Evolutionary conservation across 2,329 filamentous ascomycete genomes (phyloP).

Genomic region (Lecanosticta acicola): DNA sequence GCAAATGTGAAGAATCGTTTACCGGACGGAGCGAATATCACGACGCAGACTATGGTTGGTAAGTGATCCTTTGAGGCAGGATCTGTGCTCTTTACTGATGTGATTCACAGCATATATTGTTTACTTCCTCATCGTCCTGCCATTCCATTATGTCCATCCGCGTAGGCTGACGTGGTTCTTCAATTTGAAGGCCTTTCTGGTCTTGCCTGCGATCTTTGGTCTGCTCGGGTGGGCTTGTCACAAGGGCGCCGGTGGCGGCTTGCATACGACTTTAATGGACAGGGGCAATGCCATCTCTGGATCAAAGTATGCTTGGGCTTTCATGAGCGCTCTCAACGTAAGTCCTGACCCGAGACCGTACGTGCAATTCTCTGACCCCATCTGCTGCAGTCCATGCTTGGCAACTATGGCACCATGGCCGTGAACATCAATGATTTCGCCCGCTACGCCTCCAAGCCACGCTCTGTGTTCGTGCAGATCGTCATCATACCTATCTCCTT

Average conservation of each 20-base stretch:
- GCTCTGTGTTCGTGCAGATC: slow-evolving; percentile 18
- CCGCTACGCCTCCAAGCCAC: slow-evolving; percentile 14
- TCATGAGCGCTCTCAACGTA: slow-evolving; percentile 28
- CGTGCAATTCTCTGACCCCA: neutral
- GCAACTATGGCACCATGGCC: slow-evolving; percentile 24
- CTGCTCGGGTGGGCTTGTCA: slow-evolving; percentile 18
- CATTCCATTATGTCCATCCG: slow-evolving; percentile 22
- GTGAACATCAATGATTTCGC: slow-evolving; percentile 24
- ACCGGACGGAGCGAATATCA: slow-evolving; percentile 20
- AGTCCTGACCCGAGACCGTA: neutral
- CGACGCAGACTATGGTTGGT: slow-evolving; percentile 17
- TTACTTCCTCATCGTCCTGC: slow-evolving; percentile 20
- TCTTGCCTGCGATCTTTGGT: slow-evolving; percentile 20
- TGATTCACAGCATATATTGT: slow-evolving; percentile 14
- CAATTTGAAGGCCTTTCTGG: slow-evolving; percentile 17
- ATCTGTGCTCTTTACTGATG: neutral
- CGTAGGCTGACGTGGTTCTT: slow-evolving; percentile 22
- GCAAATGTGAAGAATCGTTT: slow-evolving; percentile 14
- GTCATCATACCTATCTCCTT: slow-evolving; percentile 24
- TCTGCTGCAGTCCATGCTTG: slow-evolving; percentile 16
- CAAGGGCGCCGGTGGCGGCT: slow-evolving; percentile 15
- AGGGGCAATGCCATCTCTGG: slow-evolving; percentile 22
- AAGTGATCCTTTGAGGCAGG: neutral
- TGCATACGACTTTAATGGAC: slow-evolving; percentile 20
- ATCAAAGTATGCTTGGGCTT: slow-evolving; percentile 24